These are phyloP conservation scores for Andrographis paniculata DNA, from an alignment of 305 asterid species.

Conservation along the genomic window DNA sequence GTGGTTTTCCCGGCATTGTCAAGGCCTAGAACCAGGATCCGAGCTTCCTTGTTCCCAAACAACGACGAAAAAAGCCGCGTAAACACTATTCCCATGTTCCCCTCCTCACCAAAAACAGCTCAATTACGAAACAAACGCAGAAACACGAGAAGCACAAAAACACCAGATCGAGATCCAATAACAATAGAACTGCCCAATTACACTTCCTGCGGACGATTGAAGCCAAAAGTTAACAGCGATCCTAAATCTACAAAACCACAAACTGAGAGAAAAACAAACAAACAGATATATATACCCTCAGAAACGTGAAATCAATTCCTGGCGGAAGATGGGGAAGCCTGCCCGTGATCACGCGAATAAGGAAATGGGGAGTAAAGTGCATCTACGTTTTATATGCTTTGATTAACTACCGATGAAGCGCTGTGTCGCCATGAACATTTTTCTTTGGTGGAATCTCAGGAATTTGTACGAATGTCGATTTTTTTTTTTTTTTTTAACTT, in stretches of 20 bases:
- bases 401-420: too few relatives aligned
- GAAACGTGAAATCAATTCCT: too few relatives aligned
- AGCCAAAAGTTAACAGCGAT: constrained; percentile 12
- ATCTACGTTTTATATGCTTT: too few relatives aligned
- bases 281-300: too few relatives aligned
- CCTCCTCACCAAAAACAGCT: constrained; percentile 1
- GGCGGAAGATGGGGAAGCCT: too few relatives aligned
- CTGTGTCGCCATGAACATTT: too few relatives aligned
- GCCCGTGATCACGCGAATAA: too few relatives aligned
- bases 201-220: constrained; percentile 17
- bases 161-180: constrained; percentile 31
- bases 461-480: too few relatives aligned
- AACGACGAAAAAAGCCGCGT: constrained; percentile 80
- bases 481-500: too few relatives aligned
- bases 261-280: too few relatives aligned
- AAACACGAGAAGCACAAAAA: constrained; percentile 1
- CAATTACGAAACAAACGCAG: constrained; percentile 14
- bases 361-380: too few relatives aligned
- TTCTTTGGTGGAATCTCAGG: too few relatives aligned
- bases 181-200: constrained; percentile 20
- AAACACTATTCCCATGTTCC: constrained; percentile 75
- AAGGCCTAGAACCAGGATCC: constrained; percentile 90
- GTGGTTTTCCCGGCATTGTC: constrained; percentile 99
- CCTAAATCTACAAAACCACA: neutral
- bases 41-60: constrained; percentile 93